Evolutionary conservation across 2,329 filamentous ascomycete genomes (phyloP).

Genomic region (Periconia digitata): DNA sequence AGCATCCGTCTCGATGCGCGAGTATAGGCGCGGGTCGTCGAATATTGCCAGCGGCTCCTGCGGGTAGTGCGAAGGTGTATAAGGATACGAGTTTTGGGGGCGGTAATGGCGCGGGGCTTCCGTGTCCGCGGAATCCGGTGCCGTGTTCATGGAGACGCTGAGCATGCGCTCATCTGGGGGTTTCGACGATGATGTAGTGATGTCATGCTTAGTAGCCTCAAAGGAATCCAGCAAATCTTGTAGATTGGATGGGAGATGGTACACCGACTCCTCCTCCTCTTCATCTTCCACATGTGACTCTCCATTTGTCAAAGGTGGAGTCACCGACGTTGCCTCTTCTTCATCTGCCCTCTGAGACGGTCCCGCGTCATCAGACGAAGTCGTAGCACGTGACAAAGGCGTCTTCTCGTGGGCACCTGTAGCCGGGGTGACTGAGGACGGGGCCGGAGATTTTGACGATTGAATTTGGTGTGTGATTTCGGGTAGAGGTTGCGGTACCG

Average conservation of each 20-base stretch:
- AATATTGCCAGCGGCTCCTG: constrained; percentile 91
- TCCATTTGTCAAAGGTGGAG: constrained; percentile 53
- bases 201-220: constrained; percentile 75
- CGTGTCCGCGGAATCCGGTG: constrained; percentile 75
- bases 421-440: constrained; percentile 47
- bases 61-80: constrained; percentile 81
- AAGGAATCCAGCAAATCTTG: constrained; percentile 91
- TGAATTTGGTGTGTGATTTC: constrained; percentile 41
- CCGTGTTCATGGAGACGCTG: constrained; percentile 69
- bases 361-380: constrained; percentile 30
- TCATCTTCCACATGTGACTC: constrained; percentile 56
- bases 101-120: constrained; percentile 83
- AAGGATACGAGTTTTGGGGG: constrained; percentile 74
- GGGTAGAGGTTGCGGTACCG: constrained; percentile 39
- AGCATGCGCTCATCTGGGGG: constrained; percentile 72
- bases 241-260: constrained; percentile 84
- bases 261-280: constrained; percentile 79
- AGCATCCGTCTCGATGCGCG: constrained; percentile 89
- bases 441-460: constrained; percentile 56
- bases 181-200: constrained; percentile 60
- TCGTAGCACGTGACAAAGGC: constrained; percentile 27
- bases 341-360: constrained; percentile 32
- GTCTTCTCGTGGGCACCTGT: constrained; percentile 52
- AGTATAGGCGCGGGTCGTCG: constrained; percentile 85
- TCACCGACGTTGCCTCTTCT: constrained; percentile 39